Conservation (phyloP, 2,329 filamentous ascomycete genomes). For the Pyricularia grisea region DNA sequence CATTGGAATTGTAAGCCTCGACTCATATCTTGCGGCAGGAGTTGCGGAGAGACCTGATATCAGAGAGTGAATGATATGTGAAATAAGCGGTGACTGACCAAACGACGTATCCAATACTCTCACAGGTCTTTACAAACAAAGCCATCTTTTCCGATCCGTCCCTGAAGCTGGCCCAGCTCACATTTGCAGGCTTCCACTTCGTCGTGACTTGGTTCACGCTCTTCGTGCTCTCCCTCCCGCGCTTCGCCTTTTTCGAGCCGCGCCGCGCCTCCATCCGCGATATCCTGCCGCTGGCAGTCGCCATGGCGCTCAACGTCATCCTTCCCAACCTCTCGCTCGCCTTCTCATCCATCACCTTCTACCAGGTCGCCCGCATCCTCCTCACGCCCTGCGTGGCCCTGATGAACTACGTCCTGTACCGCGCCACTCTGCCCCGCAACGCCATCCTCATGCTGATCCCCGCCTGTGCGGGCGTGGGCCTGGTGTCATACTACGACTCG, state of each 20-base stretch:
- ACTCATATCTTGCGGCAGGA: not conserved
- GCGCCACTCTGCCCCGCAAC: constrained; percentile 40
- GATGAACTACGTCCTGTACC: constrained; percentile 56
- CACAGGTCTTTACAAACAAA: constrained; percentile 61
- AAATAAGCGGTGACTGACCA: not conserved
- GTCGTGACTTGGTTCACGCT: constrained; percentile 55
- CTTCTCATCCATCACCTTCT: constrained; percentile 60
- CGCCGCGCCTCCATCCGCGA: constrained; percentile 43
- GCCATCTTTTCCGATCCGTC: constrained; percentile 56
- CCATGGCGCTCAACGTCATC: constrained; percentile 62
- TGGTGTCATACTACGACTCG: constrained; percentile 63
- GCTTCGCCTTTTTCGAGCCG: constrained; percentile 48
- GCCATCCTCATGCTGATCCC: constrained; percentile 48
- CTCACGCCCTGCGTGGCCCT: constrained; percentile 56
- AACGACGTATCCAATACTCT: no score
- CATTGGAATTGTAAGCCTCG: constrained; percentile 45
- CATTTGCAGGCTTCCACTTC: constrained; percentile 62
- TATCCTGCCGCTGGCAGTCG: constrained; percentile 54
- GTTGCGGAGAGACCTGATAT: not conserved
- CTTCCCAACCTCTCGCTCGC: constrained; percentile 59
- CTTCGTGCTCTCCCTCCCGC: constrained; percentile 49
- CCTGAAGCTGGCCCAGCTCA: constrained; percentile 52
- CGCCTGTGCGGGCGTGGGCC: constrained; percentile 53
- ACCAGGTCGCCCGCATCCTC: constrained; percentile 59
- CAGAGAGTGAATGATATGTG: not conserved